A percentile compares a stretch with the other conserved stretches of the same genome.
Conservation (phyloP, 1,284 basidiomycete species). For the Fistulina hepatica region DNA sequence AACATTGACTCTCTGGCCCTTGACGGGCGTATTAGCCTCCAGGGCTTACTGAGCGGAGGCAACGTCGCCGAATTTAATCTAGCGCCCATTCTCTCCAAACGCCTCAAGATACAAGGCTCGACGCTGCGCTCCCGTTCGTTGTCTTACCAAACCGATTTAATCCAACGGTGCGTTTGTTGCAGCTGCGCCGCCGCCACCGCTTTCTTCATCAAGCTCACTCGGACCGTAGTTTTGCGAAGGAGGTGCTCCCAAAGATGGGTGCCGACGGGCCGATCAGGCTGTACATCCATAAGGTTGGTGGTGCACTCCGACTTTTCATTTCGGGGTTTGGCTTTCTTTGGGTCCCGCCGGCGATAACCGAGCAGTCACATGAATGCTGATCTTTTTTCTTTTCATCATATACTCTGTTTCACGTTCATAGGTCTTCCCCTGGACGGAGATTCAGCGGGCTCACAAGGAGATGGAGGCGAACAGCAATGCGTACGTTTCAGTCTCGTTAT, state of each 20-base stretch:
- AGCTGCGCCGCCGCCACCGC: not conserved
- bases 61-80: constrained; percentile 58
- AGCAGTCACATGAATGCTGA: not conserved
- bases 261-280: not conserved
- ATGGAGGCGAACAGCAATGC: constrained; percentile 80
- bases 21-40: constrained; percentile 71
- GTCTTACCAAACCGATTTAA: constrained; percentile 73
- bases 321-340: too few relatives aligned
- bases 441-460: constrained; percentile 75
- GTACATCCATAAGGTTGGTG: not conserved
- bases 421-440: constrained; percentile 78
- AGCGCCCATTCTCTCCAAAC: constrained; percentile 68
- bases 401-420: constrained; percentile 20
- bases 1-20: constrained; percentile 71
- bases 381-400: not conserved
- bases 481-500: constrained; percentile 23
- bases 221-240: not conserved
- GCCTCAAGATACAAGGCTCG: constrained; percentile 82
- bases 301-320: too few relatives aligned
- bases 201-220: constrained; percentile 1
- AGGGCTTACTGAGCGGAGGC: constrained; percentile 60
- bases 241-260: not conserved
- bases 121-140: constrained; percentile 74
- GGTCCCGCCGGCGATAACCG: constrained; percentile 23
- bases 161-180: constrained; percentile 39